phyloP scores from a whole-genome alignment of 2,329 filamentous ascomycete species.

The Chrysoporthe deuterocubensis region DNA sequence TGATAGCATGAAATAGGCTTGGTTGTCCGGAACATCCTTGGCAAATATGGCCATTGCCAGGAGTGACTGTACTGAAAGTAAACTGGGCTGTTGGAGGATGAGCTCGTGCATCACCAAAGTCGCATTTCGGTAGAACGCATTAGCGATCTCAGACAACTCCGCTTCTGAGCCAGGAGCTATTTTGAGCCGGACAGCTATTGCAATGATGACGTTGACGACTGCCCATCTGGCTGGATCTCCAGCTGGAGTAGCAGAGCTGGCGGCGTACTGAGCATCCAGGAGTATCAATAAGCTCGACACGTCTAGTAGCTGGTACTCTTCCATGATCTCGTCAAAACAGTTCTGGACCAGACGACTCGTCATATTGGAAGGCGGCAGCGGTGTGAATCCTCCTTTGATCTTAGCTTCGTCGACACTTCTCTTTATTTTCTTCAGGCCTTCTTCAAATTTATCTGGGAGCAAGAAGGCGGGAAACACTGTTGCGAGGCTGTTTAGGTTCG shows the following conservation, averaged over 20 bases:
- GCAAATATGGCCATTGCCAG: constrained; percentile 32
- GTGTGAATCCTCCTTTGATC: not conserved
- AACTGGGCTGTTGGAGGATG: constrained; percentile 24
- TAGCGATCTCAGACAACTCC: constrained; percentile 18
- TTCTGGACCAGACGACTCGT: constrained; percentile 24
- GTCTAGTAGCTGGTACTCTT: constrained; percentile 24
- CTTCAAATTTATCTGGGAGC: not conserved
- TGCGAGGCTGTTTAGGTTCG: not conserved
- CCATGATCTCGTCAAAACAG: constrained; percentile 26
- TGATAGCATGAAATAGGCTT: constrained; percentile 29
- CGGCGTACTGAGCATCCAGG: constrained; percentile 29
- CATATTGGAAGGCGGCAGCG: not conserved
- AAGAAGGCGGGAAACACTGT: not conserved
- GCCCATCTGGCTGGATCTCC: constrained; percentile 29
- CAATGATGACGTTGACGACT: constrained; percentile 29
- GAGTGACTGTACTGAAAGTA: constrained; percentile 30
- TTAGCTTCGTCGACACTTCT: not conserved
- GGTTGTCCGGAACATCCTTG: constrained; percentile 18
- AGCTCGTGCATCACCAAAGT: constrained; percentile 26
- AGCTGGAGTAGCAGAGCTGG: constrained; percentile 15
- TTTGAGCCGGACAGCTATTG: constrained; percentile 28
- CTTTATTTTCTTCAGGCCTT: not conserved
- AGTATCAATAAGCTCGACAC: constrained; percentile 18
- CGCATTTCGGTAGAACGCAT: constrained; percentile 30
- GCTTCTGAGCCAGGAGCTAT: constrained; percentile 28